Evolutionary conservation across 768 basidiomycete genomes (phyloP), one percentile per base, ranked within the genome.

Genomic region (Coprinellus micaceus): DNA sequence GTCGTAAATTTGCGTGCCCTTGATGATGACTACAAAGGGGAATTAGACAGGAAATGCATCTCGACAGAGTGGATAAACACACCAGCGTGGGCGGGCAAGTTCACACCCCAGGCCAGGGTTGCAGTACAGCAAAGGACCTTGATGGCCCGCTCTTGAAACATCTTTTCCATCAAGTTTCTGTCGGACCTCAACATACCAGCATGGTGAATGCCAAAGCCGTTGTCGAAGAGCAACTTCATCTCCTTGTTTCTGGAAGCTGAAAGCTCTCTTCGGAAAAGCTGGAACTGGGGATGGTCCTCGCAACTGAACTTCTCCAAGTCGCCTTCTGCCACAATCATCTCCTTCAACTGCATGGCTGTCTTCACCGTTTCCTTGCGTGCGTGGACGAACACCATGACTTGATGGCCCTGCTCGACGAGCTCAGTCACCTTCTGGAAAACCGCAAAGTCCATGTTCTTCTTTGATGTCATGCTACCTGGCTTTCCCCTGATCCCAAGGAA

Each of bases 371-470:
- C 97, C 73, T 97, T 98, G 28, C 97, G 82, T 13, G 97, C 93
- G 69, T 99, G 97, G 9, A 99, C 97, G 65, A 99, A 99, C 0
- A 99, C 95, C 95, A 99, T 98, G 58, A 97, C 94, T 69, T 98
- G 97, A 72, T 99, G 97, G 2, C 95, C 97, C 62, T 86, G 82
- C n/a, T 74, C 78, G 26, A 98, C 91, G 5, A 98, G 77, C 30
- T 90, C 88, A 2, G 88, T 81, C 19, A 98, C 94, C 72, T 96
- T 98, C 63, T 95, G 80, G 63, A 89, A 98, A 1, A 91, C 86
- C 24, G 93, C 92, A 24, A 76, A 75, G 69, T 99, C 97, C 51
- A 98, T 78, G 63, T 95, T 96, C 64, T 83, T 89, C 61, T 84
- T 85, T n/a, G 86, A 86, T 22, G 77, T 78, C 1, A 71, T 62